Evolutionary conservation across 2,329 filamentous ascomycete genomes (phyloP).

Genomic region (Fusarium pseudograminearum): DNA sequence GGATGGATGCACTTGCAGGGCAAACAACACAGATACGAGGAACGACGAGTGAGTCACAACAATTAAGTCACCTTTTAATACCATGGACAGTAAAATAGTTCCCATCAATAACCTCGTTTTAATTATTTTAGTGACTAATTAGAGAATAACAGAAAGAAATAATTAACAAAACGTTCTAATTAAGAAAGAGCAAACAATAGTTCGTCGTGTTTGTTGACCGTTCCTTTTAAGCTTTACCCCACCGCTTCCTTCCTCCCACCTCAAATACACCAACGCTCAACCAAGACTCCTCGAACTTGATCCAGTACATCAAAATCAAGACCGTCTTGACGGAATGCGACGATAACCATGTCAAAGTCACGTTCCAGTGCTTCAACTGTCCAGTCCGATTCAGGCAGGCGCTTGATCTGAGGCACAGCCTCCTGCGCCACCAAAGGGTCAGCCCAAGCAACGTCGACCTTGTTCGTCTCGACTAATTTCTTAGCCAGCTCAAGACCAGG

Average conservation of each 20-base stretch:
- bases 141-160: background rate
- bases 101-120: background rate
- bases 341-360: constrained; percentile 58
- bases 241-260: background rate
- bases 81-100: background rate
- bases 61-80: background rate
- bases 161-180: background rate
- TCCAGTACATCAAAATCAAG: constrained; percentile 57
- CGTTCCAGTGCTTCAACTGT: constrained; percentile 51
- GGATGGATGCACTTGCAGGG: background rate
- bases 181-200: background rate
- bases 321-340: constrained; percentile 57
- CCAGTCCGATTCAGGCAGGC: constrained; percentile 56
- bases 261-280: constrained; percentile 57
- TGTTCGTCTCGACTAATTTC: constrained; percentile 51
- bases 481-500: constrained; percentile 59
- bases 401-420: constrained; percentile 55
- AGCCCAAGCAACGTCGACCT: constrained; percentile 58
- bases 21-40: background rate
- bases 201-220: background rate
- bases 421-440: constrained; percentile 60
- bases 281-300: constrained; percentile 49
- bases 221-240: background rate
- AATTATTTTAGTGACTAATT: background rate
- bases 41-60: background rate